Evolutionary conservation across 2,329 filamentous ascomycete species (phyloP), one percentile per base, ranked within the genome.

Genomic region (Claviceps sp.): DNA sequence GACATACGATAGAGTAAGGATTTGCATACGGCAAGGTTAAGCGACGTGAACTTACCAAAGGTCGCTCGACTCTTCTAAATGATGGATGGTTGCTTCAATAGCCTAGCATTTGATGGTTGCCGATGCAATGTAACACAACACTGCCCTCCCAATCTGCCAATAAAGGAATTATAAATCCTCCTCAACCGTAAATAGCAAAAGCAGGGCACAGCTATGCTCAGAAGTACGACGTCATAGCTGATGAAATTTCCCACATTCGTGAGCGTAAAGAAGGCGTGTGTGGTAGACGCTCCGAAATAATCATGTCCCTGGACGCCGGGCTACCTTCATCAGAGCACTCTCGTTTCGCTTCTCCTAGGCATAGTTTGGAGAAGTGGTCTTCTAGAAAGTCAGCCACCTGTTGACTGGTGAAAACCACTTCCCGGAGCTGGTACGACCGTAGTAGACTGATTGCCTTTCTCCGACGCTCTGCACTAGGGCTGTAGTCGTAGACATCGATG

Each of bases 381-480:
- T 50, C 49, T n/a, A 50, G 9, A n/a, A 50, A 50, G 43, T 45
- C 49, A n/a, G 49, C 42, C 42, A 50, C 49, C 8, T 50, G 49
- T 5, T 50, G 29, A 40, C 49, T 50, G 20, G 42, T 46, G n/a
- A 50, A 50, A n/a, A 50, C 43, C 6, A 50, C 43, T 39, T 50
- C 49, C 9, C 49, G 49, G 34, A 45, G 49, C 44, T 50, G 34
- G 14, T 50, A 40, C 5, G 42, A 50, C 36, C 49, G 49, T 2
- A 50, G 23, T 14, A 50, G 43, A 4, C 20, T 23, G 29, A 50
- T 50, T 11, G 49, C 49, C 22, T 34, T 38, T 22, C 29, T 39
- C 9, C 49, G 34, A 37, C 42, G 43, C 20, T 50, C 36, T 16
- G 43, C 49, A 22, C 40, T 43, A 2, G 49, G 49, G n/a, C 49